A percentile compares a stretch with the other conserved stretches of the same genome.
Conservation (phyloP, 2,329 filamentous ascomycete species). For the Aspergillus sp. region DNA sequence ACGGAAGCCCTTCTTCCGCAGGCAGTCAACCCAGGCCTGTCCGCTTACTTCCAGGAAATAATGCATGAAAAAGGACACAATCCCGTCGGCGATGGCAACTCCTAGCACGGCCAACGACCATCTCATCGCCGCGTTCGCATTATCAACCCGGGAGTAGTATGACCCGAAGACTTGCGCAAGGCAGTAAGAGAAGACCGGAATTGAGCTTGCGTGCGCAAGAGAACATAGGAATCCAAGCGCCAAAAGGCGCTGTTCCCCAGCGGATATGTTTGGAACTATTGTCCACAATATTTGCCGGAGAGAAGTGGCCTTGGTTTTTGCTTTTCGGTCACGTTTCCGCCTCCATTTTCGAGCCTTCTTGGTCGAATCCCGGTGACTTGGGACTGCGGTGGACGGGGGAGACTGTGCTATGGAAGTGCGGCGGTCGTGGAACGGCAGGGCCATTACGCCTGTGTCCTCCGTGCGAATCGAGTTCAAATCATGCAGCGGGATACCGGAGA, state of each 20-base stretch:
- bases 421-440: background rate
- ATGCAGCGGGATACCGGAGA: background rate
- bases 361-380: background rate
- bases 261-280: constrained; percentile 57
- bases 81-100: constrained; percentile 58
- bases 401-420: background rate
- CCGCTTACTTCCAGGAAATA: constrained; percentile 63
- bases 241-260: constrained; percentile 45
- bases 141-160: constrained; percentile 51
- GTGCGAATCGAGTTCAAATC: background rate
- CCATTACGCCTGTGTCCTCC: background rate
- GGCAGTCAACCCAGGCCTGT: constrained; percentile 65
- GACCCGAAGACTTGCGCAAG: constrained; percentile 63
- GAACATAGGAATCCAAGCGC: constrained; percentile 53
- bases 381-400: background rate
- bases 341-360: constrained; percentile 3
- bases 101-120: constrained; percentile 64
- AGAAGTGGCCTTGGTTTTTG: constrained; percentile 10
- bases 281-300: constrained; percentile 54
- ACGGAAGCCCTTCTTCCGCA: constrained; percentile 59
- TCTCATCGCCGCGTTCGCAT: constrained; percentile 43
- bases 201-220: constrained; percentile 55
- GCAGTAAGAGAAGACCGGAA: constrained; percentile 66
- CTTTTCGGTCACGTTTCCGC: constrained; percentile 3
- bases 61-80: constrained; percentile 56